A percentile compares a stretch with the other conserved stretches of the same genome.
These are phyloP conservation scores for Diospyros lotus DNA, from an alignment of 148 eudicot species.

Conservation along the genomic window DNA sequence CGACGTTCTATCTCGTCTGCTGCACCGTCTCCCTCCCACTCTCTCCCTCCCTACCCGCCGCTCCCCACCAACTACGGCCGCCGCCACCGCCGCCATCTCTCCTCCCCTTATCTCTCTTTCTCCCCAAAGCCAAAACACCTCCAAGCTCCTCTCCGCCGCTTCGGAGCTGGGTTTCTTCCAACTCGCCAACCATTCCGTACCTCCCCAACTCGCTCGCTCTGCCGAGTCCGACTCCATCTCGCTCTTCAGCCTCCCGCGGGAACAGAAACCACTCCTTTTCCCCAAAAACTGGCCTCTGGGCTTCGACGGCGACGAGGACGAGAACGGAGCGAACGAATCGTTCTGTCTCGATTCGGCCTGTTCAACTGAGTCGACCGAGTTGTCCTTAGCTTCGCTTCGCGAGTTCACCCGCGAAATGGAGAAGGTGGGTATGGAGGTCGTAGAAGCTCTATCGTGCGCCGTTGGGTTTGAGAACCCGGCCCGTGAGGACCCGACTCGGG, in stretches of 20 bases:
- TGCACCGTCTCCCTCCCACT: slow-evolving; percentile 74
- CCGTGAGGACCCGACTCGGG: slow-evolving; percentile 21
- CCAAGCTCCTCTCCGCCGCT: slow-evolving; percentile 26
- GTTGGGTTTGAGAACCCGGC: slow-evolving; percentile 50
- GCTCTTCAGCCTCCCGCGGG: slow-evolving; percentile 35
- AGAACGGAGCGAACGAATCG: slow-evolving; percentile 23
- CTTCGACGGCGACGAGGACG: slow-evolving; percentile 30
- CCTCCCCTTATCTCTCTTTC: slow-evolving; percentile 40
- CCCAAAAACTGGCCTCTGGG: slow-evolving; percentile 65
- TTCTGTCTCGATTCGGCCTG: slow-evolving; percentile 43
- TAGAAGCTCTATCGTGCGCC: slow-evolving; percentile 42
- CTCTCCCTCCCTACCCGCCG: slow-evolving; percentile 59
- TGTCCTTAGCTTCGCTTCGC: slow-evolving; percentile 24
- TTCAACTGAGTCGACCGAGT: slow-evolving; percentile 26
- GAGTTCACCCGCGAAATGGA: slow-evolving; percentile 63
- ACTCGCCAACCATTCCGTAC: slow-evolving; percentile 42
- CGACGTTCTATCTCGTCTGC: slow-evolving; percentile 45
- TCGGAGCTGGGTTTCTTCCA: slow-evolving; percentile 61
- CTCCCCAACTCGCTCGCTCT: slow-evolving; percentile 46
- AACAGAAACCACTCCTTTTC: slow-evolving; percentile 30
- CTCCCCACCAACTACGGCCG: slow-evolving; percentile 24
- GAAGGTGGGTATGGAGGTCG: slow-evolving; percentile 45
- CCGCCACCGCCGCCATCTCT: slow-evolving; percentile 17
- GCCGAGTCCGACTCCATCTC: slow-evolving; percentile 54
- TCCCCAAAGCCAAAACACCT: slow-evolving; percentile 10